Percentiles rank a stretch among this genome's conserved stretches.
These are phyloP conservation scores for Sarocladium oryzae DNA, from an alignment of 2,329 filamentous ascomycete genomes.

Conservation along the genomic window DNA sequence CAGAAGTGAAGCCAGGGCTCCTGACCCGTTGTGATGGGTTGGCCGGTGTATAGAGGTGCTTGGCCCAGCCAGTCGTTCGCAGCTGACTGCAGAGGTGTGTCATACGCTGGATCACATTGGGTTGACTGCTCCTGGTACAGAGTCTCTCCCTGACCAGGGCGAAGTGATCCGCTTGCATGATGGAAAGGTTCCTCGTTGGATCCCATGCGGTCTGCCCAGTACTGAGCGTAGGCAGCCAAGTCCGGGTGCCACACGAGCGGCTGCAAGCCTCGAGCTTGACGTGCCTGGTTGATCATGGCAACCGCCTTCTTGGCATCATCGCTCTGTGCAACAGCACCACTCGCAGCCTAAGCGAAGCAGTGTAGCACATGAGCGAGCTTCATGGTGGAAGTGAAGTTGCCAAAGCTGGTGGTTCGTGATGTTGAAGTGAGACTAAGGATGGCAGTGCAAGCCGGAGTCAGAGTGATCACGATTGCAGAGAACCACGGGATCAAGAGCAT, in stretches of 20 bases:
- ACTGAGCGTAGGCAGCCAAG: conserved; percentile 25
- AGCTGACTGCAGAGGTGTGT: conserved; percentile 23
- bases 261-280: conserved; percentile 20
- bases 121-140: conserved; percentile 24
- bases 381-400: not conserved
- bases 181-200: conserved; percentile 22
- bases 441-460: no score
- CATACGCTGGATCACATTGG: conserved; percentile 23
- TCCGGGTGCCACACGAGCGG: conserved; percentile 24
- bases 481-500: no score
- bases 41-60: conserved; percentile 21
- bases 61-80: conserved; percentile 25
- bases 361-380: conserved; percentile 11
- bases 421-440: no score
- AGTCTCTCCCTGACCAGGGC: conserved; percentile 28
- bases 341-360: conserved; percentile 12
- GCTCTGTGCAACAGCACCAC: conserved; percentile 12
- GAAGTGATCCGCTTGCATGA: conserved; percentile 23
- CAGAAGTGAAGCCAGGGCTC: conserved; percentile 32
- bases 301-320: conserved; percentile 21
- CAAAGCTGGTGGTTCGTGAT: not conserved
- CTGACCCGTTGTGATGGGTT: conserved; percentile 24
- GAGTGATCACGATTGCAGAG: no score
- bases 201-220: conserved; percentile 28
- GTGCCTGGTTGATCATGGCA: conserved; percentile 25